Conservation (phyloP, 768 basidiomycete genomes). For the Phlebiopsis gigantea region DNA sequence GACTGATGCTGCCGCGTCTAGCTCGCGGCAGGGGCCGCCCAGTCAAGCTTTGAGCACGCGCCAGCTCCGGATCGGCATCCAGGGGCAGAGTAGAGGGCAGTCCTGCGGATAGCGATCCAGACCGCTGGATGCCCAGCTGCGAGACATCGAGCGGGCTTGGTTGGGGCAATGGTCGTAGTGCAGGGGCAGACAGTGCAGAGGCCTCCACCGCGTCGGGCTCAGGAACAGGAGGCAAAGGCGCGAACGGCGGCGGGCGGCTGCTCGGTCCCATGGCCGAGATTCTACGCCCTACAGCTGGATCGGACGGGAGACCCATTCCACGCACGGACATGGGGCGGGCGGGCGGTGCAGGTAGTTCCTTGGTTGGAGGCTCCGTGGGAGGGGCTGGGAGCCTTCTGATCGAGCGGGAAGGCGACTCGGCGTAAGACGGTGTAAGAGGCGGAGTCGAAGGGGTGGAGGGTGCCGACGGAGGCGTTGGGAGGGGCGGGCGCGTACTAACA, state of each 20-base stretch:
- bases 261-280: conserved; percentile 2
- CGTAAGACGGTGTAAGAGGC: conserved; percentile 18
- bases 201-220: conserved; percentile 10
- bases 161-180: background rate
- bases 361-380: conserved; percentile 10
- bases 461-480: conserved; percentile 7
- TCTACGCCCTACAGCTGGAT: conserved; percentile 18
- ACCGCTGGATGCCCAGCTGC: background rate
- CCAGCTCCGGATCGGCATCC: background rate
- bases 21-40: conserved; percentile 4
- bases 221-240: conserved; percentile 16
- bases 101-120: conserved; percentile 5
- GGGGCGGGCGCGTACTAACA: conserved; percentile 7
- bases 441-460: background rate
- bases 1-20: conserved; percentile 1
- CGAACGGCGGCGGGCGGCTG: conserved; percentile 15
- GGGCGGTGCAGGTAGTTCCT: background rate
- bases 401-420: conserved; percentile 10
- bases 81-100: background rate
- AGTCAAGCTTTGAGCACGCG: conserved; percentile 9
- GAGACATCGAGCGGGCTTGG: background rate
- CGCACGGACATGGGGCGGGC: conserved; percentile 3
- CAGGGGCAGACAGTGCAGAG: conserved; percentile 7
- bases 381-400: conserved; percentile 3
- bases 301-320: conserved; percentile 16